Conservation (phyloP, 1,284 basidiomycete genomes). For the Singerocomus inundabilis region DNA sequence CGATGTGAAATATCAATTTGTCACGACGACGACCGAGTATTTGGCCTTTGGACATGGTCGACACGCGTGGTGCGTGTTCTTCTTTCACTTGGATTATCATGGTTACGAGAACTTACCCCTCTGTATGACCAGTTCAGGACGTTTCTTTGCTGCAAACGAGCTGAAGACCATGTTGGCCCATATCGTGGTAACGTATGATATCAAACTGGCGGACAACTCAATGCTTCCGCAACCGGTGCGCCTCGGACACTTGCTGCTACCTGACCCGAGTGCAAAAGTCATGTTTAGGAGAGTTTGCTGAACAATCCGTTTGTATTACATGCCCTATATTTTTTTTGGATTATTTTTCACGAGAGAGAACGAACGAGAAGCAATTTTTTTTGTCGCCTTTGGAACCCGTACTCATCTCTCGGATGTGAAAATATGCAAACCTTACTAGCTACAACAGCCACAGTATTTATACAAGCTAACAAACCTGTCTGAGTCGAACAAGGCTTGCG, state of each 20-base stretch:
- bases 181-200: conserved; percentile 31
- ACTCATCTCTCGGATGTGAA: too few species aligned
- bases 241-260: not conserved
- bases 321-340: too few species aligned
- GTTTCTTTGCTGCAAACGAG: conserved; percentile 21
- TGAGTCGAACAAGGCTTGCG: too few species aligned
- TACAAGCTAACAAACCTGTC: too few species aligned
- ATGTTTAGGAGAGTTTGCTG: conserved; percentile 20
- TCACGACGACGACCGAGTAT: conserved; percentile 10
- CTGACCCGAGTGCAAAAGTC: conserved; percentile 10
- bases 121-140: conserved; percentile 9
- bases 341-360: too few species aligned
- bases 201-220: conserved; percentile 26
- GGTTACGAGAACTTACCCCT: too few species aligned
- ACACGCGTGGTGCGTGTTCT: conserved; percentile 15
- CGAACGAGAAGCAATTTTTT: too few species aligned
- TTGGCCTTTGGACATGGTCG: conserved; percentile 17
- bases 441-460: too few species aligned
- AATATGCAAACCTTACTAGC: too few species aligned
- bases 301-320: not conserved
- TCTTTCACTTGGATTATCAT: not conserved
- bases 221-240: conserved; percentile 21
- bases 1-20: conserved; percentile 20
- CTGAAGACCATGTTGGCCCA: conserved; percentile 34
- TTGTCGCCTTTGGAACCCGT: too few species aligned